Evolutionary conservation across 2,329 filamentous ascomycete species (phyloP).

Genomic region (Pyrenochaeta sp.): DNA sequence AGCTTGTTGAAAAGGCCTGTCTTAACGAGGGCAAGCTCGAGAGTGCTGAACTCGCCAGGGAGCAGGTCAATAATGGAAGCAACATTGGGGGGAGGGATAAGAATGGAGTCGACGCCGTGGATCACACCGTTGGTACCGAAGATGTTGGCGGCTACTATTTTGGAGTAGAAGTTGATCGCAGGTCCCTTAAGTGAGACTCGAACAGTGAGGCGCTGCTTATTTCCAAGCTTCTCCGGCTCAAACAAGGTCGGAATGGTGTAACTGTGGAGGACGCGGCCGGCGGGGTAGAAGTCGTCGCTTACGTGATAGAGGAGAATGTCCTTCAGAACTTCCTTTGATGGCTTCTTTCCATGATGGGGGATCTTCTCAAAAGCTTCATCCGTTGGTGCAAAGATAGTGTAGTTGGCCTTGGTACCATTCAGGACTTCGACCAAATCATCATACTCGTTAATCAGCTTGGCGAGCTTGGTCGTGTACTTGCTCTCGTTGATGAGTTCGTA

Average conservation of each 20-base stretch:
- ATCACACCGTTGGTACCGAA: conserved; percentile 81
- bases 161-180: conserved; percentile 79
- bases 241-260: conserved; percentile 77
- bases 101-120: conserved; percentile 76
- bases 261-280: conserved; percentile 69
- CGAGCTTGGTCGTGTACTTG: conserved; percentile 80
- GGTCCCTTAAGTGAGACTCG: conserved; percentile 70
- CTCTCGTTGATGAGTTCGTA: conserved; percentile 80
- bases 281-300: conserved; percentile 71
- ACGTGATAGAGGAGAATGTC: conserved; percentile 79
- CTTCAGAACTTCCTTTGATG: conserved; percentile 74
- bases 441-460: conserved; percentile 76
- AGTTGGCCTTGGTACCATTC: conserved; percentile 77
- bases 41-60: conserved; percentile 79
- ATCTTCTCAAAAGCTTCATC: conserved; percentile 78
- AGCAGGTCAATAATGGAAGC: conserved; percentile 70
- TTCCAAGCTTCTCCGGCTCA: conserved; percentile 65
- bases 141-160: conserved; percentile 74
- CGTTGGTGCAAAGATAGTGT: conserved; percentile 82
- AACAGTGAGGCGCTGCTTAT: conserved; percentile 74
- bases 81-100: conserved; percentile 77
- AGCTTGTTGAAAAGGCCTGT: conserved; percentile 73
- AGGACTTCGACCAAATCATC: conserved; percentile 75
- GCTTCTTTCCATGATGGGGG: conserved; percentile 65
- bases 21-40: conserved; percentile 76